These are phyloP conservation scores for Chaetomiaceae sp. DNA, from an alignment of 2,329 filamentous ascomycete genomes.

Conservation along the genomic window DNA sequence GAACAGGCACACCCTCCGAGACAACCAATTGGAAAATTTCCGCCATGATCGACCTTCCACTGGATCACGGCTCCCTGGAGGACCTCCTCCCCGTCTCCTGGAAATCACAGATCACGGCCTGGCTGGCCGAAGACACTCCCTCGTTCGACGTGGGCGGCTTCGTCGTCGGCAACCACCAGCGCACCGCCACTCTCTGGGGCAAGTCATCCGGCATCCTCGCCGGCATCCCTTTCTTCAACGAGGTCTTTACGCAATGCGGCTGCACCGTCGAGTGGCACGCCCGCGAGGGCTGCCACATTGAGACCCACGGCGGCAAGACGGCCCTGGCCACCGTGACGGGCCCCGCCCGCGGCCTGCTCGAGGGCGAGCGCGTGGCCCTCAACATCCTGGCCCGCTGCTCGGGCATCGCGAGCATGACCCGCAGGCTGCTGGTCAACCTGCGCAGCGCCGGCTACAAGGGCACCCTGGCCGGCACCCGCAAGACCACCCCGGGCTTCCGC, in stretches of 20 bases:
- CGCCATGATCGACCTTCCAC: conserved; percentile 17
- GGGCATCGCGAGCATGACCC: conserved; percentile 73
- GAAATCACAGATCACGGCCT: conserved; percentile 73
- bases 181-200: conserved; percentile 62
- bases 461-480: conserved; percentile 87
- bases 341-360: conserved; percentile 71
- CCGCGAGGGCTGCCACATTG: conserved; percentile 66
- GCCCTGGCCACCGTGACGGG: conserved; percentile 78
- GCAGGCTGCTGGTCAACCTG: conserved; percentile 51
- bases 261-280: conserved; percentile 90
- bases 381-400: conserved; percentile 90
- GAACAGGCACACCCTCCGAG: no score
- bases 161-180: conserved; percentile 72
- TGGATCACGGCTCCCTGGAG: conserved; percentile 44
- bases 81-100: conserved; percentile 82
- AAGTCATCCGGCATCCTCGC: conserved; percentile 78
- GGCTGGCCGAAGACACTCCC: conserved; percentile 94
- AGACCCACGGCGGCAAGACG: conserved; percentile 47
- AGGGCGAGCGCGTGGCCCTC: conserved; percentile 90
- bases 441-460: conserved; percentile 70
- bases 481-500: conserved; percentile 94
- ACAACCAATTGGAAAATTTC: not conserved
- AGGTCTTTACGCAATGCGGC: conserved; percentile 84
- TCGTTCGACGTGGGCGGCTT: conserved; percentile 97
- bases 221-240: conserved; percentile 90